Conservation (phyloP, 169 alveolate species). For the Miamiensis avidus region DNA sequence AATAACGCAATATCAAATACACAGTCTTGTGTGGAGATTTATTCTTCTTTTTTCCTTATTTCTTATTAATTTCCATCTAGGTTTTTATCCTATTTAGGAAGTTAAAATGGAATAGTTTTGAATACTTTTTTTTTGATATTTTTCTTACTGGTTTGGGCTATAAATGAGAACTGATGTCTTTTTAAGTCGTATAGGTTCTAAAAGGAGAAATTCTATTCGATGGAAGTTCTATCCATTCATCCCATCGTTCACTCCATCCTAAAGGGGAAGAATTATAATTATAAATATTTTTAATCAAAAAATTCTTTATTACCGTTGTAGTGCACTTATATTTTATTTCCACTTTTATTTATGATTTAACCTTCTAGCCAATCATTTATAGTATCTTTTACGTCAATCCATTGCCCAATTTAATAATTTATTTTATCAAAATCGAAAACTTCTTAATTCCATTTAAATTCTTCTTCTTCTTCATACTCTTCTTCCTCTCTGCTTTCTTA, state of each 20-base stretch:
- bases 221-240: slow-evolving; percentile 83
- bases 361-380: slow-evolving; percentile 90
- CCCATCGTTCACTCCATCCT: slow-evolving; percentile 92
- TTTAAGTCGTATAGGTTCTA: slow-evolving; percentile 78
- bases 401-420: slow-evolving; percentile 72
- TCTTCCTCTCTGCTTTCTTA: background rate
- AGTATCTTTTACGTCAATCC: slow-evolving; percentile 90
- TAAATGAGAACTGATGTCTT: slow-evolving; percentile 58
- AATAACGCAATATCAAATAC: slow-evolving; percentile 51
- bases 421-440: slow-evolving; percentile 65
- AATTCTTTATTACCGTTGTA: slow-evolving; percentile 87
- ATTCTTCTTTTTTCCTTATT: slow-evolving; percentile 72
- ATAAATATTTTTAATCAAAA: too few species aligned
- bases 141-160: slow-evolving; percentile 83
- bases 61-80: too few species aligned
- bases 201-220: slow-evolving; percentile 79
- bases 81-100: too few species aligned
- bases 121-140: too few species aligned
- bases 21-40: slow-evolving; percentile 47
- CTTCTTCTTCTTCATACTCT: slow-evolving; percentile 19
- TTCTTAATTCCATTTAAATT: slow-evolving; percentile 40
- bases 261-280: too few species aligned
- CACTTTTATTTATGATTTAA: slow-evolving; percentile 66
- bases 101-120: too few species aligned
- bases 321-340: slow-evolving; percentile 59